These are phyloP conservation scores for Amanita pseudoporphyria DNA, from an alignment of 768 basidiomycete species.

Conservation along the genomic window DNA sequence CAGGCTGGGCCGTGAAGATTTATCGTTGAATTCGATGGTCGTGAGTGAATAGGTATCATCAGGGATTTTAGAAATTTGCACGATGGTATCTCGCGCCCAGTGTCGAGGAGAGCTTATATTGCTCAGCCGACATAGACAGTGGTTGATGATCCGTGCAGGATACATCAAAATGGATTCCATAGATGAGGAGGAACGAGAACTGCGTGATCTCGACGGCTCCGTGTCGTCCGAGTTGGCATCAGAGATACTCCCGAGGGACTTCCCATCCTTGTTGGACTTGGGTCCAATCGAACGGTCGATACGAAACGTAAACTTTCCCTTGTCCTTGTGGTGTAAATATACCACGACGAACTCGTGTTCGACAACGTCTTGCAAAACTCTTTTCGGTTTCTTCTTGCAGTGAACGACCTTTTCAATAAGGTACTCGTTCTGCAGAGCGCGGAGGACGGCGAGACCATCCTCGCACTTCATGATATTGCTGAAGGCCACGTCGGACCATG, in stretches of 20 bases:
- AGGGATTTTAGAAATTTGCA: neutral
- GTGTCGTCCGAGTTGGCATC: neutral
- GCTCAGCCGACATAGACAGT: neutral
- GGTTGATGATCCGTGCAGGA: neutral
- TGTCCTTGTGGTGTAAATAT: neutral
- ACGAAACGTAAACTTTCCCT: neutral
- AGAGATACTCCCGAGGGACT: too few relatives aligned
- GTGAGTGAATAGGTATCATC: neutral
- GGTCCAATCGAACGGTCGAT: neutral
- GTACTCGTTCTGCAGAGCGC: neutral
- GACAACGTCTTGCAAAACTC: neutral
- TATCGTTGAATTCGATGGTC: neutral
- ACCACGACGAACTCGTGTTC: conserved; percentile 4
- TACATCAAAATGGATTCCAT: neutral
- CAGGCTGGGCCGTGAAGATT: neutral
- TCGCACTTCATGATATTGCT: neutral
- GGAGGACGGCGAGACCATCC: neutral
- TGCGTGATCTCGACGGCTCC: neutral
- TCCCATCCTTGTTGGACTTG: neutral
- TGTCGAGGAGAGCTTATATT: neutral
- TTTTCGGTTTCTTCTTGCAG: neutral
- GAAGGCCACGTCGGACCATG: neutral
- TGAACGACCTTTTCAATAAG: neutral
- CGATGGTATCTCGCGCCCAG: neutral
- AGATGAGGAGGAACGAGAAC: neutral